Evolutionary conservation across 2,329 filamentous ascomycete species (phyloP), one percentile per base, ranked within the genome.

Genomic region (Simplicillium sp.): DNA sequence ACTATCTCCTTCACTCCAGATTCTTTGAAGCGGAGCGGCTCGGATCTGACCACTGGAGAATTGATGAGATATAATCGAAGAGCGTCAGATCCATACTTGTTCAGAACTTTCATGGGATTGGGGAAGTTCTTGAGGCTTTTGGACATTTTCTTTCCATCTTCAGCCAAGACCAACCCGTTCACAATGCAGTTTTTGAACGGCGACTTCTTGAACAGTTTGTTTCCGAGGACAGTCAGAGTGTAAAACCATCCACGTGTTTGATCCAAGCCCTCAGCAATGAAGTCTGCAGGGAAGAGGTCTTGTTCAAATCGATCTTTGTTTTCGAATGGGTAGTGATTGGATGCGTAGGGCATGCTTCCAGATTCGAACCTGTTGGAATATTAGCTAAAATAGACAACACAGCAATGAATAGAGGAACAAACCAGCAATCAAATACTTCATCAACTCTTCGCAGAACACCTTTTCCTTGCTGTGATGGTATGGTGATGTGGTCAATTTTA

Each of bases 231-330:
- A 9, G 45, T 49, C 4, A 55, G 45, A 3, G 51, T 53, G 35
- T 55, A 54, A 43, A 56, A 54, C 52, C 52, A 55, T n/a, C 53
- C 51, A 17, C 54, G 48, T 6, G 50, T 55, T 37, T 55, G 52
- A 44, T 55, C 50, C 2, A 54, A 48, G 8, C 50, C 50, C 39
- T 55, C 49, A 12, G 50, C 53, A 43, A 54, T 54, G 34, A 56
- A 54, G 39, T 55, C 53, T 12, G 48, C 53, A 4, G 52, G 53
- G 36, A 53, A 54, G 15, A 48, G 45, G 7, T 44, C 46, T 9
- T 44, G 43, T 7, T 49, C 28, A 29, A 54, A 51, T 13, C 39
- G 15, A 12, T 53, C 48, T 17, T 46, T 41, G 37, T 53, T 53
- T 38, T 55, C 45, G 25, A 54, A 55, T 3, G 52, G 53, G 35